Evolutionary conservation across 2,329 filamentous ascomycete genomes (phyloP).

Genomic region (Fusarium graminum): DNA sequence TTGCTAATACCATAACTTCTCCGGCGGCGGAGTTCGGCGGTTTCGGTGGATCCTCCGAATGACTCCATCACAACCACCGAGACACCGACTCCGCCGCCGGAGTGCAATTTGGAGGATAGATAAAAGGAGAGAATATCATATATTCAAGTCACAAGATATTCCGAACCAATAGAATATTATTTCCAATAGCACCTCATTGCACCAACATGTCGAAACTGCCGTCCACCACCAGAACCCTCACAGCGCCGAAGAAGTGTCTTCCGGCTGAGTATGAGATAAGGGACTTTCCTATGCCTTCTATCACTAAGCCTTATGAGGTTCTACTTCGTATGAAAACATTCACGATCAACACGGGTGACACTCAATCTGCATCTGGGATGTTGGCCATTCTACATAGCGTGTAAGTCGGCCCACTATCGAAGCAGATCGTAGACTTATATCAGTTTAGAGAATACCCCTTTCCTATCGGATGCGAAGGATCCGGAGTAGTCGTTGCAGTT

Average conservation of each 20-base stretch:
- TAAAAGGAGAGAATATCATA: slow-evolving; percentile 25
- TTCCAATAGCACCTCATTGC: fast-evolving
- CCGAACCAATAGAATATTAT: fast-evolving
- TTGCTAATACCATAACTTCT: not conserved
- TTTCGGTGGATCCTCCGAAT: slow-evolving; percentile 42
- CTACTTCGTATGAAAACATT: slow-evolving; percentile 58
- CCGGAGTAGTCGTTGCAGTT: slow-evolving; percentile 52
- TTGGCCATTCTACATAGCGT: slow-evolving; percentile 45
- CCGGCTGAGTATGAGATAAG: slow-evolving; percentile 57
- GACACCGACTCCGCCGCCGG: slow-evolving; percentile 33
- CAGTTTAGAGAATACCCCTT: slow-evolving; percentile 36
- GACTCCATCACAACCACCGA: slow-evolving; percentile 40
- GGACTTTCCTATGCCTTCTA: slow-evolving; percentile 60
- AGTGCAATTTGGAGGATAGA: not conserved
- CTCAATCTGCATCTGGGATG: slow-evolving; percentile 48
- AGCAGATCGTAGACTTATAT: not conserved
- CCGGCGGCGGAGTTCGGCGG: slow-evolving; percentile 47
- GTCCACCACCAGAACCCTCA: slow-evolving; percentile 60
- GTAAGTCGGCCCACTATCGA: slow-evolving; percentile 40
- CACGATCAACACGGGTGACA: slow-evolving; percentile 54
- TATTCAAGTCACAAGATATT: fast-evolving
- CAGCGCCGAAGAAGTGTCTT: slow-evolving; percentile 55
- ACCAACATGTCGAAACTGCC: slow-evolving; percentile 51
- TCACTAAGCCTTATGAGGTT: slow-evolving; percentile 59
- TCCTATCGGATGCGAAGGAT: slow-evolving; percentile 50